A percentile compares a stretch with the other conserved stretches of the same genome.
Evolutionary conservation across 2,329 filamentous ascomycete genomes (phyloP).

Genomic region (Cryphonectria naterciae): DNA sequence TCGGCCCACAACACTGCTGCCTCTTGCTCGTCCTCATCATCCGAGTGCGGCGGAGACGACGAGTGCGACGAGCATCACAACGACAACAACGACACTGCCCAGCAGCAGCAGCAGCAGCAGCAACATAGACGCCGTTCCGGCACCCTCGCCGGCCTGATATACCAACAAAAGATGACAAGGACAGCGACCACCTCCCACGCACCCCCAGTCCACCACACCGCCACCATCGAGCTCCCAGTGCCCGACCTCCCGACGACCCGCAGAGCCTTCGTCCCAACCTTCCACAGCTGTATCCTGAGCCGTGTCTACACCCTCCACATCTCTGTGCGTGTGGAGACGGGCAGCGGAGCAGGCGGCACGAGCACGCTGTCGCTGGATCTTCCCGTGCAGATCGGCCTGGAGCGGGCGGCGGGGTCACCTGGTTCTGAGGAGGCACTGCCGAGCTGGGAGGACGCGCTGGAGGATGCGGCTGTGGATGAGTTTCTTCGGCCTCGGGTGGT

Average conservation of each 20-base stretch:
- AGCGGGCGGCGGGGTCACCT: constrained; percentile 32
- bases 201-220: constrained; percentile 45
- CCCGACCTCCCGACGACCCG: constrained; percentile 47
- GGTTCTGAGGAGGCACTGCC: constrained; percentile 45
- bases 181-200: background rate
- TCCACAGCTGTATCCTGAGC: constrained; percentile 61
- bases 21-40: constrained; percentile 31
- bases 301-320: constrained; percentile 58
- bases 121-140: constrained; percentile 12
- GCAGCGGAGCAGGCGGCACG: constrained; percentile 40
- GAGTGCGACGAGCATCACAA: constrained; percentile 28
- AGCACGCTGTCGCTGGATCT: constrained; percentile 50
- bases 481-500: constrained; percentile 49
- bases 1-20: constrained; percentile 38
- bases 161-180: background rate
- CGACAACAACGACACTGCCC: constrained; percentile 22
- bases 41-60: constrained; percentile 39
- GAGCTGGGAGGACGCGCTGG: constrained; percentile 54
- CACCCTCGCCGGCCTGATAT: constrained; percentile 4
- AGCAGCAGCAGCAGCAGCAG: constrained; percentile 18
- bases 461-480: constrained; percentile 50
- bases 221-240: constrained; percentile 53
- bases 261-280: constrained; percentile 59
- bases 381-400: constrained; percentile 57
- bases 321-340: constrained; percentile 41